Percentiles rank a stretch among this genome's conserved stretches.
phyloP scores from a whole-genome alignment of 305 asterid species.

The Ajuga reptans region DNA sequence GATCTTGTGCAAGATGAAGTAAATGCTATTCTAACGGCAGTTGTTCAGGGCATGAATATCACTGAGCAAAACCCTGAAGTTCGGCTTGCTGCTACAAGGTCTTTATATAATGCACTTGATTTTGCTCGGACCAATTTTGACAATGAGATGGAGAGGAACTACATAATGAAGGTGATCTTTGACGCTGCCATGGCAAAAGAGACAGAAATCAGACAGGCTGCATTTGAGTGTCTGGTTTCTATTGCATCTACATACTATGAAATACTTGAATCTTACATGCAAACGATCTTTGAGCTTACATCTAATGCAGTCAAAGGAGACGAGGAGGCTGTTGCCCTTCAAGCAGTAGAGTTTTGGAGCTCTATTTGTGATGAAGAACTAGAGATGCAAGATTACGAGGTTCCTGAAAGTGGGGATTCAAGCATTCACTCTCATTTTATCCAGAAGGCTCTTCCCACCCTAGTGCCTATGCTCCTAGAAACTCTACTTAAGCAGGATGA shows the following conservation, averaged over 20 bases:
- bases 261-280: conserved; percentile 77
- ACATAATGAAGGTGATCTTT: conserved; percentile 77
- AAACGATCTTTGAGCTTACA: conserved; percentile 62
- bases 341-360: conserved; percentile 93
- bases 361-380: conserved; percentile 88
- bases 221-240: conserved; percentile 85
- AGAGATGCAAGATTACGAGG: conserved; percentile 71
- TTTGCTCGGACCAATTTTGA: conserved; percentile 88
- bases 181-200: conserved; percentile 74
- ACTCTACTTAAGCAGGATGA: conserved; percentile 87
- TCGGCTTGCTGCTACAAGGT: conserved; percentile 74
- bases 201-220: conserved; percentile 70
- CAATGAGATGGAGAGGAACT: conserved; percentile 70
- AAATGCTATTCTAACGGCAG: conserved; percentile 73
- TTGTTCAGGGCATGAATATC: conserved; percentile 79
- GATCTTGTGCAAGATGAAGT: conserved; percentile 81
- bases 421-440: conserved; percentile 54
- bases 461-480: conserved; percentile 80
- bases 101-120: conserved; percentile 74
- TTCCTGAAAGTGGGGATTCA: conserved; percentile 54
- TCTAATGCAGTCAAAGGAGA: conserved; percentile 78
- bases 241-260: conserved; percentile 80
- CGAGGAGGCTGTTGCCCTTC: conserved; percentile 80
- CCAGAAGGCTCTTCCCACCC: conserved; percentile 62
- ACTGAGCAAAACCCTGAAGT: conserved; percentile 55